A percentile compares a stretch with the other conserved stretches of the same genome.
phyloP scores from a whole-genome alignment of 306 rosid species.

The Vigna reflexopilosa region DNA sequence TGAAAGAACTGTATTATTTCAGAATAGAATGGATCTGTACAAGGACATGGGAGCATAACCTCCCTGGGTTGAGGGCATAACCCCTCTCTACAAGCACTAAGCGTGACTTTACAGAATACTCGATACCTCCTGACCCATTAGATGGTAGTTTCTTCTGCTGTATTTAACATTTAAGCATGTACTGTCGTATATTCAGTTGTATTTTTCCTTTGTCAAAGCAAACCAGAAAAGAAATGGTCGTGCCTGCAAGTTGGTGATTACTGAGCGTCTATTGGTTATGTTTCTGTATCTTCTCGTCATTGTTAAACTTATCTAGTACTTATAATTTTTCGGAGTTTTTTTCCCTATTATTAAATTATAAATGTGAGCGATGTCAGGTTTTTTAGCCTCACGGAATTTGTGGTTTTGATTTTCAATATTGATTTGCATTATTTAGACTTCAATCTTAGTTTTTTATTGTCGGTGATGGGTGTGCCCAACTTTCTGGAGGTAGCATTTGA shows the following conservation, averaged over 20 bases:
- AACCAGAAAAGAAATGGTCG: not conserved
- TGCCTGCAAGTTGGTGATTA: not conserved
- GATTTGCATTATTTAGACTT: constrained; percentile 2
- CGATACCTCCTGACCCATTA: no score
- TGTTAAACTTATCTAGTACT: not conserved
- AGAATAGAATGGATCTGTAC: no score
- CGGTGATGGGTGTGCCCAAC: not conserved
- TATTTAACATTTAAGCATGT: not conserved
- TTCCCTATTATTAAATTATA: not conserved
- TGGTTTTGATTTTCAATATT: not conserved
- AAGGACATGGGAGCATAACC: no score
- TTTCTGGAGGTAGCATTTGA: constrained; percentile 6
- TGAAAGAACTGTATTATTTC: no score
- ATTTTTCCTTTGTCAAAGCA: not conserved
- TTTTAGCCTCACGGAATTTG: not conserved
- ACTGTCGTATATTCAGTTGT: not conserved
- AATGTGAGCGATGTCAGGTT: not conserved
- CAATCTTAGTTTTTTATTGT: not conserved
- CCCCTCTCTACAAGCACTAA: no score
- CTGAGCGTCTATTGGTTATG: not conserved
- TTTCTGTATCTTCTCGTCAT: not conserved
- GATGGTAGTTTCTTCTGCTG: not conserved
- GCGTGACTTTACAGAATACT: no score
- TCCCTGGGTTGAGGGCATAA: no score
- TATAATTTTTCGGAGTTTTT: not conserved